Evolutionary conservation across 257 asterid species (phyloP), one percentile per base, ranked within the genome.

Genomic region (Salvia splendens): DNA sequence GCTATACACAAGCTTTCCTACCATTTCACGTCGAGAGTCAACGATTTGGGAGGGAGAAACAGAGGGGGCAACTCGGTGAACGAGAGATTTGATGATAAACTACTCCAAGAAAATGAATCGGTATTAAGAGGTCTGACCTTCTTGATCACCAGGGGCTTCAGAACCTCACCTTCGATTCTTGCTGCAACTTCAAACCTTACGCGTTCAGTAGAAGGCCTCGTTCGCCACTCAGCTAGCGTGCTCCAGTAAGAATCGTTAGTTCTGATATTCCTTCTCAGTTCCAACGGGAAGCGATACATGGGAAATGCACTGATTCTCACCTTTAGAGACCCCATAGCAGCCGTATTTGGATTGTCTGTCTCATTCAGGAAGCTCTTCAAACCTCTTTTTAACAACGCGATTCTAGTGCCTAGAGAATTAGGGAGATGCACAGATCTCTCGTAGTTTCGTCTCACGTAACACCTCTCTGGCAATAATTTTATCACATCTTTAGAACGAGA

Each of bases 11-110:
- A 1, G 8, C 6, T 40, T 3, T 40, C 45, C 86, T 87, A 88
- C 97, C 96, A 91, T 78, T 87, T 88, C 57, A 86, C 89, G 65
- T 78, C 96, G 71, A 91, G 80, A 5, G 97, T 91, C 20, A 91
- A 82, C 14, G 96, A 82, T 77, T 87, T 88, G 1, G 90, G 94
- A 41, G 90, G 86, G 38, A 84, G 85, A 64, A 89, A 81, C 66
- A 79, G 56, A 5, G 96, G 78, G 6, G 98, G 88, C 69, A 87
- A 77, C 73, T 85, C 81, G 4, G 95, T 85, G 53, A 92, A 92
- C 6, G 98, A 89, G 71, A 92, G 36, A 78, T 92, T 92, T 2
- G 95, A 78, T 46, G 84, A 79, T 62, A 89, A 78, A 84, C 85
- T 83, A 66, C 89, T 85, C 95, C 89, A 87, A 45, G 90, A 76